Evolutionary conservation across 768 basidiomycete species (phyloP).

Genomic region (Mycena epipterygia): DNA sequence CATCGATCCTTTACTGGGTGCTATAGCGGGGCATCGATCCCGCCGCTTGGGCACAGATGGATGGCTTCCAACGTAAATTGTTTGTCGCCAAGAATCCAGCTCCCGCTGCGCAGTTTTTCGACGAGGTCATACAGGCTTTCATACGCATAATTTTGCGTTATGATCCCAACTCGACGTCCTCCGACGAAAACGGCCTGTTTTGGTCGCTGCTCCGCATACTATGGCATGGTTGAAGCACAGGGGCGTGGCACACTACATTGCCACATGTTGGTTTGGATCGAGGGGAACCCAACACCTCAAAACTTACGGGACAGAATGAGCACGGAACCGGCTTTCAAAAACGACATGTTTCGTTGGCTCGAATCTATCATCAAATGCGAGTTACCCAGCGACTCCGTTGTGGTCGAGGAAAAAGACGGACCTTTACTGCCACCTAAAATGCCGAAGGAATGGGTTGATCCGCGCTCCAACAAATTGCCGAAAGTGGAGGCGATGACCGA

Average conservation of each 20-base stretch:
- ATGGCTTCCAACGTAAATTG: too few species aligned
- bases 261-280: slow-evolving; percentile 9
- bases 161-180: background rate
- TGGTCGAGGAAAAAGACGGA: background rate
- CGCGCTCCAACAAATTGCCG: background rate
- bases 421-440: background rate
- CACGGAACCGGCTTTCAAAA: background rate
- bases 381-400: background rate
- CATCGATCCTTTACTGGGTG: too few species aligned
- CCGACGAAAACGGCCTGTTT: background rate
- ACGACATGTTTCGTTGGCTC: background rate
- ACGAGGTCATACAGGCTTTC: slow-evolving; percentile 3
- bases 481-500: background rate
- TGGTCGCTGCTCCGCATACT: background rate
- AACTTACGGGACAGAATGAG: background rate
- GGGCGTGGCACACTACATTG: slow-evolving; percentile 1
- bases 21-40: too few species aligned
- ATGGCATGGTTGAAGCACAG: slow-evolving; percentile 8
- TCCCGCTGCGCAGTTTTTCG: too few species aligned
- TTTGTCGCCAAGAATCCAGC: too few species aligned
- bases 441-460: background rate
- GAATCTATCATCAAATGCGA: background rate
- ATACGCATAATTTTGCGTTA: background rate
- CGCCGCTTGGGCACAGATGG: too few species aligned
- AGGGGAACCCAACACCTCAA: background rate